These are phyloP conservation scores for Pyropia haitanensis DNA, from an alignment of 23 red algal genomes.

Conservation along the genomic window DNA sequence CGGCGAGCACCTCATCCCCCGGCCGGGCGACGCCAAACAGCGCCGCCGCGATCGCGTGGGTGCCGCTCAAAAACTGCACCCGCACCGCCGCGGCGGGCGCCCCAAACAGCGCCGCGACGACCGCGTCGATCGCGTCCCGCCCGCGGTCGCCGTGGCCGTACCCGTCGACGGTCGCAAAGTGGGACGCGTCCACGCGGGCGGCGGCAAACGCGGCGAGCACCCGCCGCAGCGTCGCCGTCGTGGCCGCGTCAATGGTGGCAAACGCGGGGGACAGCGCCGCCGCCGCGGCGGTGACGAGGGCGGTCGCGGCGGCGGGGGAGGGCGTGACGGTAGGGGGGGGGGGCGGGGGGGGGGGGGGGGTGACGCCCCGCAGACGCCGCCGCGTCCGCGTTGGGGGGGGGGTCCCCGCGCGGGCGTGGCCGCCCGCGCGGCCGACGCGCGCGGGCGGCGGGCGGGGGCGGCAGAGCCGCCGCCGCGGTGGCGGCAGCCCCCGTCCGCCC, in stretches of 20 bases:
- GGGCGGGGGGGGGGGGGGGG: too few species aligned
- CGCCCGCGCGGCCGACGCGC: too few species aligned
- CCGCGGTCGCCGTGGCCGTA: constrained; percentile 79
- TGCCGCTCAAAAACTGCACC: constrained; percentile 65
- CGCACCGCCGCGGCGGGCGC: constrained; percentile 61
- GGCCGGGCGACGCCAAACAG: constrained; percentile 70
- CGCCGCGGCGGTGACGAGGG: too few species aligned
- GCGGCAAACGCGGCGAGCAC: constrained; percentile 34
- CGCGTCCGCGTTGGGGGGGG: too few species aligned
- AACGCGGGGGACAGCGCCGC: constrained; percentile 1
- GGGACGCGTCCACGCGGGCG: constrained; percentile 24
- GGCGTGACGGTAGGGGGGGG: too few species aligned
- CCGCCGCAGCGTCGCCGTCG: constrained; percentile 17
- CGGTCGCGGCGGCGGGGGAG: too few species aligned
- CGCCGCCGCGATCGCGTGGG: constrained; percentile 66
- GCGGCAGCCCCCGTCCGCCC: too few species aligned
- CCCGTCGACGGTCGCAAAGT: constrained; percentile 57
- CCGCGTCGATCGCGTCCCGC: constrained; percentile 42
- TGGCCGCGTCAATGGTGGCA: constrained; percentile 22
- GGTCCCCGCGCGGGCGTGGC: too few species aligned
- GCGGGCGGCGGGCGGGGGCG: too few species aligned
- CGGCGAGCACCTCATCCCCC: constrained; percentile 66
- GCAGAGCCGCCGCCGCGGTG: too few species aligned
- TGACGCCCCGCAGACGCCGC: too few species aligned
- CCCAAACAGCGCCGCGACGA: constrained; percentile 64